Percentiles rank a stretch among this genome's conserved stretches.
Conservation (phyloP, 1,139 yeast genomes). For the Casaregolazyma suthepensis region DNA sequence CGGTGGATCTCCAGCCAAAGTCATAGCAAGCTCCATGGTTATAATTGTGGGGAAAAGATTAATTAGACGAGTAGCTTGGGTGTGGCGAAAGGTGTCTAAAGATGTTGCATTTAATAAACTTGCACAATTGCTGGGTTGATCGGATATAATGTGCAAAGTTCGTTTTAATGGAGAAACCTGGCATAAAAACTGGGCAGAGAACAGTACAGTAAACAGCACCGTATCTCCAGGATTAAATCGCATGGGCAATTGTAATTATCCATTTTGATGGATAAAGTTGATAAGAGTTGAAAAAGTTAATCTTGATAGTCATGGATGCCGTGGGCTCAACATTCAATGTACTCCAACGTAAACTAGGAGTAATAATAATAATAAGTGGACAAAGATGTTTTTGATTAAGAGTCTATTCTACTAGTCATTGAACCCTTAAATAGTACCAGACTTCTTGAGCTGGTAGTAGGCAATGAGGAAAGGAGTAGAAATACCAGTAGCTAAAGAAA, state of each 20-base stretch:
- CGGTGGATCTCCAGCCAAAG: neutral
- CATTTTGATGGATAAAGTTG: neutral
- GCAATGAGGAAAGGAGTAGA: conserved; percentile 35
- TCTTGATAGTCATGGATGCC: neutral
- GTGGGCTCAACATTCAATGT: neutral
- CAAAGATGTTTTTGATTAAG: neutral
- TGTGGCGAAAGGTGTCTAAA: neutral
- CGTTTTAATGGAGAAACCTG: neutral
- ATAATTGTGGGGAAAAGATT: neutral
- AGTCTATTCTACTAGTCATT: conserved; percentile 8
- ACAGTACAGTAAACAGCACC: neutral
- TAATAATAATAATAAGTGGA: neutral
- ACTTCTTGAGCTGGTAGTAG: conserved; percentile 36
- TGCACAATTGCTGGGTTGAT: neutral
- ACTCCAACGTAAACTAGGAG: neutral
- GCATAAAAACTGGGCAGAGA: neutral
- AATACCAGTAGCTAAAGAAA: conserved; percentile 29
- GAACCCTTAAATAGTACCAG: conserved; percentile 20
- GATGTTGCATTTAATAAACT: neutral
- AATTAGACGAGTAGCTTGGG: neutral
- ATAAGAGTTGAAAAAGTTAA: neutral
- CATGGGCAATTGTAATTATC: neutral
- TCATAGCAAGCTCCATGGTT: neutral
- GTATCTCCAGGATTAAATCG: neutral
- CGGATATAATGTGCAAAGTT: conserved; percentile 1